Conservation (phyloP, 2,329 filamentous ascomycete species). For the Cladosporium sp. region DNA sequence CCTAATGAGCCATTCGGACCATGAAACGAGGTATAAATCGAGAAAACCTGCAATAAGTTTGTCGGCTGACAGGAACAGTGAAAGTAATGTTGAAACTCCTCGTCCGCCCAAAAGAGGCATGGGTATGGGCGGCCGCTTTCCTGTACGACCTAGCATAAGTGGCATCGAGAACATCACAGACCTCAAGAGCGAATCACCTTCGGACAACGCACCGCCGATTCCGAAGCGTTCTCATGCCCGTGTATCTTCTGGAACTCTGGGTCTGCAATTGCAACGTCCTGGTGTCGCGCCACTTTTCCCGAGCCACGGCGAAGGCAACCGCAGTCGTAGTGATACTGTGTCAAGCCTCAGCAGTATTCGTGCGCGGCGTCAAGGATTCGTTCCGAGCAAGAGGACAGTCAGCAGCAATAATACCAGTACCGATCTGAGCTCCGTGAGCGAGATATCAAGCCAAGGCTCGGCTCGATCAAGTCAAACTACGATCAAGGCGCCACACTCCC, state of each 20-base stretch:
- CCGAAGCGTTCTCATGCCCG: constrained; percentile 78
- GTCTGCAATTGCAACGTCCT: constrained; percentile 53
- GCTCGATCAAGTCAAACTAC: constrained; percentile 43
- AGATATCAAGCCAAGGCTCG: constrained; percentile 21
- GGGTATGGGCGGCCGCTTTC: constrained; percentile 52
- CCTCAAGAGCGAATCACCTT: constrained; percentile 64
- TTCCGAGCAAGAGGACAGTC: constrained; percentile 48
- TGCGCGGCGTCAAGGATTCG: constrained; percentile 57
- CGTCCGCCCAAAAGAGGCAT: constrained; percentile 58
- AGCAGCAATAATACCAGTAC: constrained; percentile 14
- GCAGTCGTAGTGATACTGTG: constrained; percentile 60
- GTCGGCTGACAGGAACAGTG: constrained; percentile 37
- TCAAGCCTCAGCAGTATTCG: constrained; percentile 45
- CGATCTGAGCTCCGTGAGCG: constrained; percentile 38
- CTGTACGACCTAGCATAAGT: constrained; percentile 62
- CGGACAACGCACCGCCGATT: constrained; percentile 62
- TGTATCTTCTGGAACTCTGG: constrained; percentile 20
- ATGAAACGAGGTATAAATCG: constrained; percentile 19
- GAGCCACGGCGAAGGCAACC: constrained; percentile 62
- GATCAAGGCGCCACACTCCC: constrained; percentile 33
- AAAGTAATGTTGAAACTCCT: constrained; percentile 72
- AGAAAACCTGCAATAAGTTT: background rate
- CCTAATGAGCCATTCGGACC: constrained; percentile 23
- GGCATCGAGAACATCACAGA: constrained; percentile 58
- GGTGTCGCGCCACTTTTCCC: constrained; percentile 62